phyloP scores from a whole-genome alignment of 139 green algal genomes.

The Edaphochlamys debaryana region DNA sequence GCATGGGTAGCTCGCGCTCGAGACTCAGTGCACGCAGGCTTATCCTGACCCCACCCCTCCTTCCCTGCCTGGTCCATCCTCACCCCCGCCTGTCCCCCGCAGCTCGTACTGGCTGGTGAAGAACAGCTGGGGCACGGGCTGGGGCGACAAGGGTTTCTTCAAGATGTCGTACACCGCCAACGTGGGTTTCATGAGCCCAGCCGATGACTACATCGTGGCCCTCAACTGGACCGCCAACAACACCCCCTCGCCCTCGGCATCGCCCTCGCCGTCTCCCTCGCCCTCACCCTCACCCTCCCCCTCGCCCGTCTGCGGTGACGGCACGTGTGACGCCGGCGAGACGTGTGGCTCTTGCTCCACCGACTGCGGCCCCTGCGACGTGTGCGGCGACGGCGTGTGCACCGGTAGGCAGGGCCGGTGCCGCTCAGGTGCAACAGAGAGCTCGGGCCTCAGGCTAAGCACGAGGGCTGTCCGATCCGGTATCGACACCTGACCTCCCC shows the following conservation, averaged over 20 bases:
- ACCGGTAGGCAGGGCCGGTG: too few species aligned
- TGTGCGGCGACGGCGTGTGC: slow-evolving; percentile 5
- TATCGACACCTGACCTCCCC: too few species aligned
- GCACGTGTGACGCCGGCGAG: background rate
- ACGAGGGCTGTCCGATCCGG: too few species aligned
- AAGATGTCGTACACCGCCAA: slow-evolving; percentile 23
- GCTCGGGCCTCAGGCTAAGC: too few species aligned
- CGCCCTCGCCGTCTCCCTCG: background rate
- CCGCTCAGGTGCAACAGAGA: too few species aligned
- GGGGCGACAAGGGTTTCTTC: slow-evolving; percentile 92
- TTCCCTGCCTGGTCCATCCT: background rate
- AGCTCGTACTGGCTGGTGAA: slow-evolving; percentile 92
- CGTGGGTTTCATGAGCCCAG: background rate
- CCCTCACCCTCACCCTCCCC: background rate
- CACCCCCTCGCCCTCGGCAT: background rate
- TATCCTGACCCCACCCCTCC: too few species aligned
- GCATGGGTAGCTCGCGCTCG: too few species aligned
- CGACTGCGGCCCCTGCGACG: background rate
- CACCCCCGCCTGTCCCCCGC: background rate
- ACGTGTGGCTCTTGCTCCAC: background rate
- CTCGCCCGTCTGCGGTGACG: background rate
- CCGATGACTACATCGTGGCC: background rate
- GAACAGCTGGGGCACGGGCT: slow-evolving; percentile 92
- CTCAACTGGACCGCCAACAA: background rate
- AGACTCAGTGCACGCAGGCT: too few species aligned